Conservation (phyloP, 1,284 basidiomycete genomes). For the Irpex sp. region DNA sequence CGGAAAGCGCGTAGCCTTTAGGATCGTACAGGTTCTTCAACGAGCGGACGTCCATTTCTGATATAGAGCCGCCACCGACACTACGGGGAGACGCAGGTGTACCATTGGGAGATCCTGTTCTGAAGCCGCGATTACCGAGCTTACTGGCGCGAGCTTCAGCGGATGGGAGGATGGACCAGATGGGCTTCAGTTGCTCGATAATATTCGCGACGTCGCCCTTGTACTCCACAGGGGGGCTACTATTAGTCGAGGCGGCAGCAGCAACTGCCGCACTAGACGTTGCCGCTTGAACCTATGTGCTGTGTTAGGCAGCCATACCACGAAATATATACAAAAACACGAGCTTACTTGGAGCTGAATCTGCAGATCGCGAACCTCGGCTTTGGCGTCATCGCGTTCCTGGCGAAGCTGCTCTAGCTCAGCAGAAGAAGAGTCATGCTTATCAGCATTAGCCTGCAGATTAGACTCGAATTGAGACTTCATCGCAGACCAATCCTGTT, state of each 20-base stretch:
- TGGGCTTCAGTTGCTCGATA: conserved; percentile 57
- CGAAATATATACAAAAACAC: not conserved
- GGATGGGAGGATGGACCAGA: conserved; percentile 82
- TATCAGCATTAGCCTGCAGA: conserved; percentile 40
- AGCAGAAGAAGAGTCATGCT: conserved; percentile 42
- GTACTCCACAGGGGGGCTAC: conserved; percentile 34
- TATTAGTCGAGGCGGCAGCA: conserved; percentile 10
- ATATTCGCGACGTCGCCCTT: conserved; percentile 56
- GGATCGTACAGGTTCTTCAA: conserved; percentile 71
- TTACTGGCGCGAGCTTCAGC: conserved; percentile 71
- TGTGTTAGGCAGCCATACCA: not conserved
- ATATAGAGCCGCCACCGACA: conserved; percentile 45
- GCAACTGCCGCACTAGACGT: conserved; percentile 10
- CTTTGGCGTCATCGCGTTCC: conserved; percentile 52
- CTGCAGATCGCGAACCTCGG: conserved; percentile 42
- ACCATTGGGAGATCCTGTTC: conserved; percentile 40
- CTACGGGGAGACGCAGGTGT: conserved; percentile 34
- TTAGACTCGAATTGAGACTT: conserved; percentile 50
- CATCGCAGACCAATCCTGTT: conserved; percentile 42
- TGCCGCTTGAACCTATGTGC: conserved; percentile 10
- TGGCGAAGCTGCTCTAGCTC: conserved; percentile 55
- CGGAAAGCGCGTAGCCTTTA: conserved; percentile 28
- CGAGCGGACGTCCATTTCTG: conserved; percentile 76
- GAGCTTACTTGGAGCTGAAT: conserved; percentile 38
- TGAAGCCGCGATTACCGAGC: conserved; percentile 48